Conservation (phyloP, 2,329 filamentous ascomycete species). For the Curvularia eragrostidis region DNA sequence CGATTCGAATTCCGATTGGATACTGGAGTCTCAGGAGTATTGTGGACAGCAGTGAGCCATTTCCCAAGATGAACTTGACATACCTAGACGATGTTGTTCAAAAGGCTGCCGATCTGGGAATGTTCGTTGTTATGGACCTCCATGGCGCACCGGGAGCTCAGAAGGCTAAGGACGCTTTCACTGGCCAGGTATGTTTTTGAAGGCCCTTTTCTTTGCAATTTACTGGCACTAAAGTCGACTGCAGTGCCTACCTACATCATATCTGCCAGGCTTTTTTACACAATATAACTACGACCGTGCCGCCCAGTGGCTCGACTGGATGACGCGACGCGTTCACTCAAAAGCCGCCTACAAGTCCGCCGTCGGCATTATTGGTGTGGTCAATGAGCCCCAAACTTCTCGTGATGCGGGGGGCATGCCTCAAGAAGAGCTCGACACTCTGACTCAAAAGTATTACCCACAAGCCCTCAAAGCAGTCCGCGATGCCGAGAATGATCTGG, state of each 20-base stretch:
- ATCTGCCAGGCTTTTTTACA: constrained; percentile 61
- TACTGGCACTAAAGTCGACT: neutral
- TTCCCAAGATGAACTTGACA: constrained; percentile 57
- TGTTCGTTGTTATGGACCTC: constrained; percentile 63
- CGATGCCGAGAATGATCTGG: constrained; percentile 55
- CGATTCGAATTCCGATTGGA: constrained; percentile 62
- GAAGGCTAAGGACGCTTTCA: constrained; percentile 55
- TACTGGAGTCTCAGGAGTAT: constrained; percentile 63
- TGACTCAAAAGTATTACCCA: constrained; percentile 54
- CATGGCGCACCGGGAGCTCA: constrained; percentile 63
- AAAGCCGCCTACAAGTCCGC: constrained; percentile 60
- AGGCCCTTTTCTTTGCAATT: neutral
- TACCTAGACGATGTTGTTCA: constrained; percentile 58
- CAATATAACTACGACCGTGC: constrained; percentile 64
- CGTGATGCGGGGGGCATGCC: constrained; percentile 21
- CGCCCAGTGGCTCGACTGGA: constrained; percentile 62
- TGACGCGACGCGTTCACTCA: constrained; percentile 60
- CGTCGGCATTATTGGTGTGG: constrained; percentile 62
- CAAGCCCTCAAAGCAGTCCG: constrained; percentile 57
- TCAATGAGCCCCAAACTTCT: constrained; percentile 62
- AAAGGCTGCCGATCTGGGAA: constrained; percentile 57
- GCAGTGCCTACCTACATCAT: constrained; percentile 28
- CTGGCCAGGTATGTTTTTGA: constrained; percentile 49
- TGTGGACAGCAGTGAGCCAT: constrained; percentile 59
- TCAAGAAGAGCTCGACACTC: constrained; percentile 36